Base-by-base conservation (phyloP, 169 alveolate genomes). In the Plasmodium reichenowi region DNA sequence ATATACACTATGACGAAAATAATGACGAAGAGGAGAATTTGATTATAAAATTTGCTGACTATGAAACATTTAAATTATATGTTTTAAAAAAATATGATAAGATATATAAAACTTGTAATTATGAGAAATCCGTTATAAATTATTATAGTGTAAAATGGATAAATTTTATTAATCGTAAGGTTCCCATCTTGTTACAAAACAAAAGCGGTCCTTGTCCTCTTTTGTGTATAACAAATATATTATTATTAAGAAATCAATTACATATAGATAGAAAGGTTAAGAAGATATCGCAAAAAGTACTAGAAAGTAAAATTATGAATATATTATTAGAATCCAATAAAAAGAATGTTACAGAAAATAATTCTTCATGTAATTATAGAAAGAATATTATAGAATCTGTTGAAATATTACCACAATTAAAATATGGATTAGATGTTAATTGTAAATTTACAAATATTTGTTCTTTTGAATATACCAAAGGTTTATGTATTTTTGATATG, bases 121-220 rank as follows among this genome's bases (percentile, higher is more conserved):
- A 52, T 63, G 87, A 85, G 72, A 85, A 59, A 45, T 74, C 47
- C 6, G 72, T 71, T 63, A 85, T 85, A 52, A 67, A 88, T n/a
- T 85, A 76, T 68, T 88, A 88, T 56, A 73, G 74, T 29, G 78
- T 88, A 5, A 88, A 88, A 63, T 74, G 88, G 72, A 74, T 73
- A 1, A 85, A 75, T 60, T 75, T 88, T 71, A 83, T 88, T 47
- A 85, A 74, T 50, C 71, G 91, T 20, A 74, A 83, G 47, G 88
- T 83, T 13, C 87, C 93, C 2, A 78, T 74, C 20, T 73, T 88
- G 32, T 59, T 88, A 13, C 93, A 88, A 67, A 88, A 85, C 58
- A 74, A 88, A 50, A 88, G 71, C 63, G 93, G 93, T 1, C 80
- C 93, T 32, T 88, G 93, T 43, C 93, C 93, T 3, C 91, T 88